phyloP scores from a whole-genome alignment of 192 early-diverging fungal species.

The Diversispora eburnea region DNA sequence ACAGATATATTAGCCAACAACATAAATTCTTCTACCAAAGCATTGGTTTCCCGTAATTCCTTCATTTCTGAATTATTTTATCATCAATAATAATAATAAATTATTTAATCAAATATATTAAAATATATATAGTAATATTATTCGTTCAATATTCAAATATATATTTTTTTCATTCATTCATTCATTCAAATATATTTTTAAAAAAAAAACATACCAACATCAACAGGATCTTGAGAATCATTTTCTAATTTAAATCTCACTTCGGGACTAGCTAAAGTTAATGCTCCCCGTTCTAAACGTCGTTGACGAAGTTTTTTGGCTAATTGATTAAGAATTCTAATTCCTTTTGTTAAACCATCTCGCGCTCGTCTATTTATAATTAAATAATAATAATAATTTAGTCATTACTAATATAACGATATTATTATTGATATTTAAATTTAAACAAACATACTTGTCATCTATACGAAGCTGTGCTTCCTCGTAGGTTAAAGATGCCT shows the following conservation, averaged over 20 bases:
- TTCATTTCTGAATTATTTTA: conserved; percentile 55
- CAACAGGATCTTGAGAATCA: conserved; percentile 85
- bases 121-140: background rate
- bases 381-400: background rate
- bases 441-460: conserved; percentile 56
- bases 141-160: background rate
- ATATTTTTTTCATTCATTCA: conserved; percentile 33
- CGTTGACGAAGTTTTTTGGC: conserved; percentile 77
- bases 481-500: conserved; percentile 91
- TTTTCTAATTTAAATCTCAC: conserved; percentile 90
- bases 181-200: no score
- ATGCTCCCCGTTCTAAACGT: conserved; percentile 79
- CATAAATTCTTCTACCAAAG: conserved; percentile 98
- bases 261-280: conserved; percentile 88
- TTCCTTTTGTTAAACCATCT: conserved; percentile 68
- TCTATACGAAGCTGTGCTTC: conserved; percentile 87
- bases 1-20: conserved; percentile 95
- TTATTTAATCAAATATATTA: background rate
- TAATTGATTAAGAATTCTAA: conserved; percentile 70
- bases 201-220: conserved; percentile 65
- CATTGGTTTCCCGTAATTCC: conserved; percentile 83
- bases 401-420: conserved; percentile 22
- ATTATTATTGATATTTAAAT: conserved; percentile 54
- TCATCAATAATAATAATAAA: conserved; percentile 8
- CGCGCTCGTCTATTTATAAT: conserved; percentile 42